Percentiles rank a stretch among this genome's conserved stretches.
Conservation (phyloP, 495 filamentous ascomycete genomes). For the Friedmanniomyces endolithicus region DNA sequence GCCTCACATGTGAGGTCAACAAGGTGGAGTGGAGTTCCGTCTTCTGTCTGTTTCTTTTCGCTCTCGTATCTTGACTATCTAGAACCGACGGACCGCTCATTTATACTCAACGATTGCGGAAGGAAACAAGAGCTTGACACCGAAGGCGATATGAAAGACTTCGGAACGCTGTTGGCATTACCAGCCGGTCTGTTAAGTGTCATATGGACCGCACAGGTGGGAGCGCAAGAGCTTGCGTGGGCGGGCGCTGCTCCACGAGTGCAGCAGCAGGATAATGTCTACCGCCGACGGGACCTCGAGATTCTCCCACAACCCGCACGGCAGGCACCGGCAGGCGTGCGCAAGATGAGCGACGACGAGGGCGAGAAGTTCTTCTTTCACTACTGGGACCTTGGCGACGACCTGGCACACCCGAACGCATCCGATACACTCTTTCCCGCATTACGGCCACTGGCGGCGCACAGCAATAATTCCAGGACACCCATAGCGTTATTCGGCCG, state of each 20-base stretch:
- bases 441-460: not conserved
- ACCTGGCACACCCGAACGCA: slow-evolving; percentile 8
- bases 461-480: not conserved
- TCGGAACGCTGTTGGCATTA: not conserved
- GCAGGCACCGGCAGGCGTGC: slow-evolving; percentile 36
- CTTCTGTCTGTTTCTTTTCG: not conserved
- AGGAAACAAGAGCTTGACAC: not conserved
- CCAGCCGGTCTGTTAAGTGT: slow-evolving; percentile 2
- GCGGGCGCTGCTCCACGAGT: slow-evolving; percentile 36
- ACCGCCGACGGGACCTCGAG: slow-evolving; percentile 26
- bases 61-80: not conserved
- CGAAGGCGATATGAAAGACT: not conserved
- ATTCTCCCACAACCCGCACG: slow-evolving; percentile 25
- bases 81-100: not conserved
- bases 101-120: not conserved
- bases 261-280: slow-evolving; percentile 30
- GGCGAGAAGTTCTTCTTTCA: slow-evolving; percentile 73
- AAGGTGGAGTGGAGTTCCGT: slow-evolving; percentile 6
- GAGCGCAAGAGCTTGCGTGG: slow-evolving; percentile 19
- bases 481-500: slow-evolving; percentile 17
- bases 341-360: slow-evolving; percentile 71
- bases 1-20: not conserved
- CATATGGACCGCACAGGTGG: not conserved
- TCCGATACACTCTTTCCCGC: not conserved
- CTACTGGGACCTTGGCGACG: slow-evolving; percentile 38